phyloP scores from a whole-genome alignment of 2,329 filamentous ascomycete species.

The Fusarium burgessii region DNA sequence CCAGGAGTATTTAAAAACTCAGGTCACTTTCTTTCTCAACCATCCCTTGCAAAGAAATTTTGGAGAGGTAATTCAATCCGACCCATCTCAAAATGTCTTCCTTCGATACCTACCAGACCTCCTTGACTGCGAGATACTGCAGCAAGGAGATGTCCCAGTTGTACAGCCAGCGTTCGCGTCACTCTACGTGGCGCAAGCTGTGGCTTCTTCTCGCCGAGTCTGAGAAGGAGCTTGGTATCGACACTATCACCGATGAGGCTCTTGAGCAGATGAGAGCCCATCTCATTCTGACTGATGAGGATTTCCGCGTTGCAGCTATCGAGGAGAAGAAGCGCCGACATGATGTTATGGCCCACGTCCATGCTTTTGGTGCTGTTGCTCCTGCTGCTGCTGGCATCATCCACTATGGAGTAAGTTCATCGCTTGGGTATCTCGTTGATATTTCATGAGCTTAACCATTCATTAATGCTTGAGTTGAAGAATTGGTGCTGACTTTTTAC shows the following conservation, averaged over 20 bases:
- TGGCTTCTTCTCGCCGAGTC: constrained; percentile 33
- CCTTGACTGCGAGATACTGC: constrained; percentile 21
- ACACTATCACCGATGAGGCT: constrained; percentile 31
- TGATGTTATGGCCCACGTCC: constrained; percentile 26
- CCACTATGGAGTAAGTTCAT: constrained; percentile 19
- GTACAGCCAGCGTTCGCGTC: constrained; percentile 25
- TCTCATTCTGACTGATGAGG: constrained; percentile 23
- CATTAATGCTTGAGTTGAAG: not conserved
- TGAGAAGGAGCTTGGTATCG: constrained; percentile 35
- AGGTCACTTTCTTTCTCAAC: too few relatives aligned
- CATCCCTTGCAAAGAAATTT: too few relatives aligned
- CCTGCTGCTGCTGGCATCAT: constrained; percentile 33
- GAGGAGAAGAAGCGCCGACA: constrained; percentile 29
- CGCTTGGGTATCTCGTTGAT: too few relatives aligned
- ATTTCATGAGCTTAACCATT: too few relatives aligned
- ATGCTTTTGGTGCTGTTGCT: constrained; percentile 27
- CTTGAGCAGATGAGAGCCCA: constrained; percentile 35
- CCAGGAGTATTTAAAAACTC: too few relatives aligned
- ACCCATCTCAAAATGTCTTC: constrained; percentile 1
- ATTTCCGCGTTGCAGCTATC: constrained; percentile 34
- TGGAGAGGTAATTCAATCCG: too few relatives aligned
- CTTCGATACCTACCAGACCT: constrained; percentile 23
- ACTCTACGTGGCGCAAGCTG: constrained; percentile 36
- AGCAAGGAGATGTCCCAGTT: constrained; percentile 26
- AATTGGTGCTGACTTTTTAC: not conserved